phyloP scores from a whole-genome alignment of 1,284 basidiomycete genomes.

The Boletus subluridellus region DNA sequence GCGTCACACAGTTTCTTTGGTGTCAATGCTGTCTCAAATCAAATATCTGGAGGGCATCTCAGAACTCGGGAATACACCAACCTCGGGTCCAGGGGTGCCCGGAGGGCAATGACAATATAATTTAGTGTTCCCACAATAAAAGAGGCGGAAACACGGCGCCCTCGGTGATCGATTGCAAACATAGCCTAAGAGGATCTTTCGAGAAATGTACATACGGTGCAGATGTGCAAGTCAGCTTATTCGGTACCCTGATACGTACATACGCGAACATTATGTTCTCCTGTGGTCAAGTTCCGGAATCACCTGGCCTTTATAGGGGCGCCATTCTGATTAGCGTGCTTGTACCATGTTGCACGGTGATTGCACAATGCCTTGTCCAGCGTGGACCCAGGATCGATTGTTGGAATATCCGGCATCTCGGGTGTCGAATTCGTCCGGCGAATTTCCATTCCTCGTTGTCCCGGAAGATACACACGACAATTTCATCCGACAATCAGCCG shows the following conservation, averaged over 20 bases:
- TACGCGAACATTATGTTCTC: not conserved
- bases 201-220: not conserved
- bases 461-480: not conserved
- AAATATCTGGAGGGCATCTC: not conserved
- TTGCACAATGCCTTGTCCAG: not conserved
- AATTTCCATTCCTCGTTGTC: slow-evolving; percentile 2
- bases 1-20: too few species aligned
- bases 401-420: not conserved
- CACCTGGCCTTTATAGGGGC: not conserved
- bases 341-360: not conserved
- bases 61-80: too few species aligned
- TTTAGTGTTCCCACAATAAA: slow-evolving; percentile 1
- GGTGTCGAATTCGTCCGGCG: not conserved
- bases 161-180: not conserved
- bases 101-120: too few species aligned
- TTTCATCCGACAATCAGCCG: not conserved
- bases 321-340: not conserved
- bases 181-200: not conserved
- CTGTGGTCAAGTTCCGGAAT: not conserved
- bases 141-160: not conserved
- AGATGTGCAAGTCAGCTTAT: not conserved
- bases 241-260: not conserved
- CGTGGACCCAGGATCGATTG: not conserved
- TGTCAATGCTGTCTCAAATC: too few species aligned
- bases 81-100: too few species aligned